Evolutionary conservation across 192 early-diverging fungal genomes (phyloP), one percentile per base, ranked within the genome.

Genomic region (Rhizoclosmatium globosum): DNA sequence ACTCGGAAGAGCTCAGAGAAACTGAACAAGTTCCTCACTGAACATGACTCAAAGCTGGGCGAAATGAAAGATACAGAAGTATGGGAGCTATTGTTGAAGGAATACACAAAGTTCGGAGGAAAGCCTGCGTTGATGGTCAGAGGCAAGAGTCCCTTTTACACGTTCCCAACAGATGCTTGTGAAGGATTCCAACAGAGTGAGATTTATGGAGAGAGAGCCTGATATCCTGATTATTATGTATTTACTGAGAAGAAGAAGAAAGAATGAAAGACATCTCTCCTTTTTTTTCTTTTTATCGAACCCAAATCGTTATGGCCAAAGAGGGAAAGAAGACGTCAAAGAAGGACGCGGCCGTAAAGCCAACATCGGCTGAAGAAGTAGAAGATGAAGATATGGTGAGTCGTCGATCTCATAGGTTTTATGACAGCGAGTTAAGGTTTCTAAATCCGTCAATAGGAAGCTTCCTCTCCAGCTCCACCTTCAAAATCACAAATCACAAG

Each of bases 51-150:
- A 3, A 66, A 9, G 64, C 41, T 66, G 2, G 64, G 39, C 2
- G 39, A 38, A 17, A 2, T 38, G 19, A 38, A 42, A 17, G 64
- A 66, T 42, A 2, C 4, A n/a, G 68, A 39, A 13, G 68, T 69
- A 15, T 69, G 68, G 68, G 42, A 69, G 42, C 3, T 9, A n/a
- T 42, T 69, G 2, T n/a, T 46, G 2, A 43, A 41, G 2, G 68
- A 69, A 69, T 69, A 44, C 45, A 69, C 68, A 46, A 39, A 46
- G 68, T 17, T 17, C 46, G 68, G 64, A 62, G 76, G 76, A n/a
- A 64, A 64, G 41, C 21, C 7, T 6, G 6, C 62, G 62, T 41
- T 64, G 41, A 39, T 7, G 62, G 62, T 64, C 0, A 53, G 11
- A 17, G 62, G 62, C 7, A 39, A 6, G 6, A 21, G 56, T 17